Evolutionary conservation across 305 asterid genomes (phyloP).

Genomic region (Vinca major): DNA sequence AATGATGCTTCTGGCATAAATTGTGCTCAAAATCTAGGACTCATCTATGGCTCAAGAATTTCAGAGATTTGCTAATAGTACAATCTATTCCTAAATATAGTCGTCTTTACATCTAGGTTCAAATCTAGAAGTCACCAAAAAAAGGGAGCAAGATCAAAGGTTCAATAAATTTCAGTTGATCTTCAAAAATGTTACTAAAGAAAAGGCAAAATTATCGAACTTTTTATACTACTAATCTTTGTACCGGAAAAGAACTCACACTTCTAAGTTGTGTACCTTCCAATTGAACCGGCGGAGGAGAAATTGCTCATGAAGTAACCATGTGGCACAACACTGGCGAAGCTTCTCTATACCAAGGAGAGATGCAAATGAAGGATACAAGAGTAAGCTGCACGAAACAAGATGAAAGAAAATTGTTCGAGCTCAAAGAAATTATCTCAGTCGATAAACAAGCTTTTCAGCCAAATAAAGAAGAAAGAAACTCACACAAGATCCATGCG

Average conservation of each 20-base stretch:
- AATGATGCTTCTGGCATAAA: not conserved
- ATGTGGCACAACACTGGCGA: constrained; percentile 85
- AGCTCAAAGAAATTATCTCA: constrained; percentile 1
- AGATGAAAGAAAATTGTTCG: constrained; percentile 7
- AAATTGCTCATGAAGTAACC: constrained; percentile 94
- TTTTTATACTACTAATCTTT: constrained; percentile 9
- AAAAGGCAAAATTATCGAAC: not conserved
- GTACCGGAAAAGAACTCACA: constrained; percentile 12
- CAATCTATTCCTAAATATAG: not conserved
- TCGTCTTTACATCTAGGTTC: not conserved
- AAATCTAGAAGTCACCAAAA: not conserved
- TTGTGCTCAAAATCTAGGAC: not conserved
- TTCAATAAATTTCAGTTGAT: not conserved
- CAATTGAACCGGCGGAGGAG: constrained; percentile 77
- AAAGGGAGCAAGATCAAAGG: not conserved
- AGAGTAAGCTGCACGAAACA: constrained; percentile 48
- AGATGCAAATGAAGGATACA: constrained; percentile 88
- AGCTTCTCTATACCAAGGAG: constrained; percentile 96
- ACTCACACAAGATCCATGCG: constrained; percentile 84
- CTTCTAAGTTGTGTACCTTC: constrained; percentile 51
- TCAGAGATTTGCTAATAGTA: not conserved
- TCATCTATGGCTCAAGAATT: not conserved
- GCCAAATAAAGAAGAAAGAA: constrained; percentile 16
- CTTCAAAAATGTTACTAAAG: no score
- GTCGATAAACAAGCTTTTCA: not conserved